Conservation (phyloP, 2,329 filamentous ascomycete genomes). For the Ceratocystis cubensis region DNA sequence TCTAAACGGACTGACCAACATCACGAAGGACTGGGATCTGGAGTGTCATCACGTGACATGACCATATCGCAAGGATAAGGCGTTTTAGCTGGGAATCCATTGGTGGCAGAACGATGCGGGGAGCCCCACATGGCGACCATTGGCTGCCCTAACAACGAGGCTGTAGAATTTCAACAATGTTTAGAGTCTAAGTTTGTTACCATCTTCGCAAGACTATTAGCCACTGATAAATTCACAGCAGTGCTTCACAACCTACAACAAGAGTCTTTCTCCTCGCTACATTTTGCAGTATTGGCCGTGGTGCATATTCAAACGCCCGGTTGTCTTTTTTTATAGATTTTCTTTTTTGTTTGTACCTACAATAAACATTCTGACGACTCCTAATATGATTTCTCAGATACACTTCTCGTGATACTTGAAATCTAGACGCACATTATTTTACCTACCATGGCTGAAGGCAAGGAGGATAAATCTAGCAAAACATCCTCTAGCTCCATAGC, state of each 20-base stretch:
- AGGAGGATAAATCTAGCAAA: background rate
- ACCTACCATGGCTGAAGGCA: conserved; percentile 2
- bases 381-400: background rate
- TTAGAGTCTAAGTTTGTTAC: background rate
- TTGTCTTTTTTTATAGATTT: background rate
- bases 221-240: no score
- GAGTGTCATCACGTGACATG: background rate
- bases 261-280: background rate
- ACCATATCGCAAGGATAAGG: background rate
- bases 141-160: background rate
- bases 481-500: background rate
- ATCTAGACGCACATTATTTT: background rate
- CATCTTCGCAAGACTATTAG: no score
- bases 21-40: background rate
- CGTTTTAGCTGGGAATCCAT: background rate
- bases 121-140: background rate
- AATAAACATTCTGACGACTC: background rate
- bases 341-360: no score
- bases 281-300: background rate
- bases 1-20: background rate
- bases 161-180: background rate
- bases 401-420: no score
- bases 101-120: conserved; percentile 1
- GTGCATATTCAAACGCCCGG: background rate
- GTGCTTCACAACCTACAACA: no score